Evolutionary conservation across 2,329 filamentous ascomycete species (phyloP), one percentile per base, ranked within the genome.

Genomic region (Dactylella cylindrospora): DNA sequence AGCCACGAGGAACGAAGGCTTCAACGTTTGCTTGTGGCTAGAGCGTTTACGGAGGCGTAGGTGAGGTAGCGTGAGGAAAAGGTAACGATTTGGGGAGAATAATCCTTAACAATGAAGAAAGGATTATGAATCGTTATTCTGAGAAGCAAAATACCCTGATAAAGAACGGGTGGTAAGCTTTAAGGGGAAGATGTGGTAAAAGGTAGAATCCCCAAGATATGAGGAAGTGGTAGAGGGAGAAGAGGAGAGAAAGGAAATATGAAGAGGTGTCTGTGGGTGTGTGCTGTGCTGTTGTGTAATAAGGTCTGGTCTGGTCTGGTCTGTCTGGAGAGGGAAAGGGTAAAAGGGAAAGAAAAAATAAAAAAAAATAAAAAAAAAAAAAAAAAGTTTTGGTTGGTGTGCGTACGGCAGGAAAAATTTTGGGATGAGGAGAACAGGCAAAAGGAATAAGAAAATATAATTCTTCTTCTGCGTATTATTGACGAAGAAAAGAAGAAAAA

Each of bases 221-320:
- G 53, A 54, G 49, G 62, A 52, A 36, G 62, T 49, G 47, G 53
- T 40, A 65, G 40, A 38, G 38, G 45, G 36, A 57, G 52, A 57
- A 54, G 53, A 64, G 46, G 53, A 59, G 55, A 50, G 46, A 52
- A 51, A 51, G 45, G 52, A 40, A 62, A 64, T 51, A 53, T 49
- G 41, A 66, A 67, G 65, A 60, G 54, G 52, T 64, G 53, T 64
- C 66, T 67, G 52, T 64, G 60, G 64, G 64, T 61, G 53, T 54
- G 64, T 54, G 54, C 46, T n/a, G 55, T 67, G 33, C 44, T 44
- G n/a, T 31, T 40, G 5, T 2, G 19, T 12, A 12, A 7, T 40
- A 19, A 8, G 5, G 7, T 3, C 12, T 8, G 15, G 12, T 40
- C 10, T 8, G 36, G 12, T 13, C 12, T 20, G 12, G n/a, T 33